phyloP scores from a whole-genome alignment of 2,329 filamentous ascomycete genomes.

The Nothomitra cinnamomea region DNA sequence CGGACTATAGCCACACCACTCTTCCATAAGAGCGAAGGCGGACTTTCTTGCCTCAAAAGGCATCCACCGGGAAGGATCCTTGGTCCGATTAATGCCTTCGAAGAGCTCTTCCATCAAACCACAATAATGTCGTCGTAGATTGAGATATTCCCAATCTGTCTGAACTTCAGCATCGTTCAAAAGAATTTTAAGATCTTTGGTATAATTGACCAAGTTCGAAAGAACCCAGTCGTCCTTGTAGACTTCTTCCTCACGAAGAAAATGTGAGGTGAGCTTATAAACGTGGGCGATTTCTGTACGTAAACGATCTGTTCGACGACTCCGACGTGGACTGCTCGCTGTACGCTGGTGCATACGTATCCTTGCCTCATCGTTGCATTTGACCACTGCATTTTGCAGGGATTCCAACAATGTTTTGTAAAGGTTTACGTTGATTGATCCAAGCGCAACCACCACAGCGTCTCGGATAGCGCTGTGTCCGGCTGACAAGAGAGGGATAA shows the following conservation, averaged over 20 bases:
- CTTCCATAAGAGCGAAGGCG: constrained; percentile 91
- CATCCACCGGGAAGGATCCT: constrained; percentile 84
- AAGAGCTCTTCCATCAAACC: constrained; percentile 86
- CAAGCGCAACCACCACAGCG: constrained; percentile 79
- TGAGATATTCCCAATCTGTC: constrained; percentile 87
- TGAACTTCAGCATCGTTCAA: constrained; percentile 90
- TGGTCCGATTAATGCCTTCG: constrained; percentile 72
- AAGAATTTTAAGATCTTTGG: constrained; percentile 84
- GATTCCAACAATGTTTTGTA: constrained; percentile 84
- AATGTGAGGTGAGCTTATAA: constrained; percentile 84
- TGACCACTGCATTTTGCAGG: constrained; percentile 67
- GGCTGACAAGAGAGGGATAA: constrained; percentile 73
- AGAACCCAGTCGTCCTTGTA: constrained; percentile 83
- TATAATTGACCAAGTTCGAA: constrained; percentile 72
- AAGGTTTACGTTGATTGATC: constrained; percentile 86
- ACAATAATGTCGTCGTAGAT: constrained; percentile 81
- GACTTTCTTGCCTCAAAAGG: constrained; percentile 93
- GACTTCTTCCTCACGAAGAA: constrained; percentile 61
- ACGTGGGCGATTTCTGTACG: constrained; percentile 93
- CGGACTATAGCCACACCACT: constrained; percentile 95
- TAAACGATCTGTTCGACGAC: constrained; percentile 68
- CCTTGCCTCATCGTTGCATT: constrained; percentile 78
- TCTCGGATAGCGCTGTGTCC: constrained; percentile 68
- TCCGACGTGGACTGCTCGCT: constrained; percentile 65
- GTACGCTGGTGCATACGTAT: constrained; percentile 73